Conservation (phyloP, 192 early-diverging fungal species). For the Rhizophagus sp. region DNA sequence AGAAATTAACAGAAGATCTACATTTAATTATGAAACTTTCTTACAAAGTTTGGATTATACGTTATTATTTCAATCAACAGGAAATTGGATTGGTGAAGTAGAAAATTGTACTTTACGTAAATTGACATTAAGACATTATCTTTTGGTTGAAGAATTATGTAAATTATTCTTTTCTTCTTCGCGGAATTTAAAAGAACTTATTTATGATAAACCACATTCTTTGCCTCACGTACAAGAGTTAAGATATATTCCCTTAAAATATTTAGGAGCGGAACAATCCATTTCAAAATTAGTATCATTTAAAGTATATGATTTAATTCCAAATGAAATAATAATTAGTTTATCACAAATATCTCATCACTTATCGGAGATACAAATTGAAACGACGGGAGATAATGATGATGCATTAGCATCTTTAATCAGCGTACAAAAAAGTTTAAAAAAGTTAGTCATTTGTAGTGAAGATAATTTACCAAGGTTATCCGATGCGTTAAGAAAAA, state of each 20-base stretch:
- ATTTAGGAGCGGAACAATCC: not conserved
- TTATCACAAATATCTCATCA: not conserved
- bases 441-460: not conserved
- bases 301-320: not conserved
- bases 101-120: not conserved
- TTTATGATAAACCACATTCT: constrained; percentile 1
- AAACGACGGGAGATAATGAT: constrained; percentile 1
- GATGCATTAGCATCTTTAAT: not conserved
- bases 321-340: constrained; percentile 1
- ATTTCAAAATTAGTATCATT: not conserved
- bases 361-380: not conserved
- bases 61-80: constrained; percentile 2
- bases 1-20: not conserved
- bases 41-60: constrained; percentile 7
- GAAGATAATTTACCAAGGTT: constrained; percentile 4
- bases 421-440: not conserved
- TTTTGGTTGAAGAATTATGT: constrained; percentile 8
- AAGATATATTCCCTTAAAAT: not conserved
- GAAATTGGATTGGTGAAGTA: not conserved
- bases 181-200: not conserved
- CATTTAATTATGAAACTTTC: not conserved
- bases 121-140: not conserved
- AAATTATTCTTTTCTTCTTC: constrained; percentile 2
- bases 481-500: not conserved
- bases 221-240: not conserved